Evolutionary conservation across 768 basidiomycete genomes (phyloP).

Genomic region (Gloeophyllum trabeum): DNA sequence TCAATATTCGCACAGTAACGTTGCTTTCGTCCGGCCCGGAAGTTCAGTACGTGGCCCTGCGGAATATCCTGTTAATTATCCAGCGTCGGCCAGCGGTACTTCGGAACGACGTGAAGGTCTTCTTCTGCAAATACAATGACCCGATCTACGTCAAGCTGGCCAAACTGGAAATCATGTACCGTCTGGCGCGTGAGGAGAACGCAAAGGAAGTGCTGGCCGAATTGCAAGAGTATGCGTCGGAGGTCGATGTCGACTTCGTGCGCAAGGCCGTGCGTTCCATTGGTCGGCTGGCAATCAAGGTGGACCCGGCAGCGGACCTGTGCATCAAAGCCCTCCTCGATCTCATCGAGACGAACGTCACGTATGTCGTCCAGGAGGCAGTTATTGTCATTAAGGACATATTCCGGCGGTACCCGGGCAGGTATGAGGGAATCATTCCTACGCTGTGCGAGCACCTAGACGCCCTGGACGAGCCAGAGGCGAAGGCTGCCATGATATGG

Average conservation of each 20-base stretch:
- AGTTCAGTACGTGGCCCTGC: conserved; percentile 94
- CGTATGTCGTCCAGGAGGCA: conserved; percentile 95
- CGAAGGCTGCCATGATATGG: conserved; percentile 97
- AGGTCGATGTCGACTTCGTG: conserved; percentile 97
- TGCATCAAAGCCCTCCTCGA: conserved; percentile 82
- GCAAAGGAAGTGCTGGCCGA: conserved; percentile 88
- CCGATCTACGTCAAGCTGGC: conserved; percentile 98
- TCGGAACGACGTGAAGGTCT: conserved; percentile 96
- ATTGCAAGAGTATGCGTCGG: conserved; percentile 97
- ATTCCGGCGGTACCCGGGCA: conserved; percentile 92
- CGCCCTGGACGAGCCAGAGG: conserved; percentile 87
- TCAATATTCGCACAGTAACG: conserved; percentile 47
- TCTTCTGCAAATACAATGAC: conserved; percentile 99
- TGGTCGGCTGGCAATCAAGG: conserved; percentile 96
- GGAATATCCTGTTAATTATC: conserved; percentile 95
- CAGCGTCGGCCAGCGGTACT: conserved; percentile 88
- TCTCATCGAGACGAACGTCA: conserved; percentile 87
- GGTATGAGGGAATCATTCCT: conserved; percentile 94
- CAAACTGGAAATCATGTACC: conserved; percentile 98
- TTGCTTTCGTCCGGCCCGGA: conserved; percentile 94
- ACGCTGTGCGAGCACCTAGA: conserved; percentile 89
- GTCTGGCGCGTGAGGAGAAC: conserved; percentile 91
- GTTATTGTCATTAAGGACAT: conserved; percentile 97
- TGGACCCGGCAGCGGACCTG: conserved; percentile 75
- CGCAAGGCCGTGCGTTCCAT: conserved; percentile 96